Evolutionary conservation across 768 basidiomycete species (phyloP).

Genomic region (Naganishia friedmannii): DNA sequence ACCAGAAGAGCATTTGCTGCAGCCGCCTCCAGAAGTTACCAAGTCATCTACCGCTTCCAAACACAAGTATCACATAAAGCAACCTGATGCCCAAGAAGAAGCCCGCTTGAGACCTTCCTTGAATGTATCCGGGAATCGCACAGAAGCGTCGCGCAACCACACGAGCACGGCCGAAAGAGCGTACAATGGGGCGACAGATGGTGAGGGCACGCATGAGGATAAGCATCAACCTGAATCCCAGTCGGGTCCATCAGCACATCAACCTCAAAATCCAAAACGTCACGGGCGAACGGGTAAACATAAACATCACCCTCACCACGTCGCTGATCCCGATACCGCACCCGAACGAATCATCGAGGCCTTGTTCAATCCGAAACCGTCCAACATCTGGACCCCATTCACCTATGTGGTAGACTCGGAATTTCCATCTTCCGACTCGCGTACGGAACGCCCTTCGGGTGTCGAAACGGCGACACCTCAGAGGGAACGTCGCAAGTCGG

Average conservation of each 20-base stretch:
- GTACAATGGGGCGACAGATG: not conserved
- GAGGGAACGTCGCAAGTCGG: not conserved
- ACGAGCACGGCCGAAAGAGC: not conserved
- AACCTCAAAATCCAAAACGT: not conserved
- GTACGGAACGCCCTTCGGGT: not conserved
- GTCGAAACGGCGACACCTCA: not conserved
- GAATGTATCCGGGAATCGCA: not conserved
- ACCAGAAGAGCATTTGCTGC: conserved; percentile 24
- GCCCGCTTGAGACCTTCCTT: not conserved
- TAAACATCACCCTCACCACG: conserved; percentile 13
- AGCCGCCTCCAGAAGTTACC: conserved; percentile 8
- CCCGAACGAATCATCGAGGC: conserved; percentile 13
- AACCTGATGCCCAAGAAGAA: not conserved
- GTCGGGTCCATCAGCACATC: not conserved
- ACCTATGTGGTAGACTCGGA: conserved; percentile 8
- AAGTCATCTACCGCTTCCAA: not conserved
- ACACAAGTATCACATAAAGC: not conserved
- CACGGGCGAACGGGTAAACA: not conserved
- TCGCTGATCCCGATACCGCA: conserved; percentile 1
- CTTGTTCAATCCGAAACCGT: conserved; percentile 15
- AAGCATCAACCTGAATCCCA: not conserved
- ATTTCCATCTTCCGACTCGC: not conserved
- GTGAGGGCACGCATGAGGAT: not conserved
- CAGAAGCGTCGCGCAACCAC: not conserved
- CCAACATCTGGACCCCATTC: conserved; percentile 8